Conservation (phyloP, 305 asterid genomes). For the Plantago coronopus region DNA sequence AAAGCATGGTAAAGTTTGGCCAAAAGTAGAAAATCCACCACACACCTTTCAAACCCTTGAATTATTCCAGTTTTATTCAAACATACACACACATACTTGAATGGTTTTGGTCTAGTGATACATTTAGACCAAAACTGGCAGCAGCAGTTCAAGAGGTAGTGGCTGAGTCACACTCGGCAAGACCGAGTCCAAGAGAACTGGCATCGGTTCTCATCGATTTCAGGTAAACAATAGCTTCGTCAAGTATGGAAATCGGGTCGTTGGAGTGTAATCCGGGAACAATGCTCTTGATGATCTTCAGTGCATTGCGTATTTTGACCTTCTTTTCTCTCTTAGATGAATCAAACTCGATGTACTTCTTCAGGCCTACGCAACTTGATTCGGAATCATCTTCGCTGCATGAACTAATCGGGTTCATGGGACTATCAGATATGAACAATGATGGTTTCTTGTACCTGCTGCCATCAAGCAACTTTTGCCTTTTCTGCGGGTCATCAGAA, state of each 20-base stretch:
- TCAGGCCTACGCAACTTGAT: constrained; percentile 27
- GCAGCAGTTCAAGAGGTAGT: constrained; percentile 15
- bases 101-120: constrained; percentile 23
- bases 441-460: constrained; percentile 50
- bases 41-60: constrained; percentile 33
- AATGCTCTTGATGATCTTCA: constrained; percentile 46
- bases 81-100: constrained; percentile 28
- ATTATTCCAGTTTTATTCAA: constrained; percentile 26
- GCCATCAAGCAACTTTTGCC: constrained; percentile 63
- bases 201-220: constrained; percentile 58
- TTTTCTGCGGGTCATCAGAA: constrained; percentile 51
- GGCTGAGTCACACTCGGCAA: constrained; percentile 17
- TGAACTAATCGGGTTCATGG: constrained; percentile 18
- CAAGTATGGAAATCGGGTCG: constrained; percentile 60
- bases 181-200: constrained; percentile 38
- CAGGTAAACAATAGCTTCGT: constrained; percentile 60
- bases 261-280: constrained; percentile 46
- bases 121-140: constrained; percentile 13
- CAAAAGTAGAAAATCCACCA: constrained; percentile 24
- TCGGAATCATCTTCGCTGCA: constrained; percentile 28
- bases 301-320: constrained; percentile 41
- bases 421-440: constrained; percentile 20
- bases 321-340: constrained; percentile 33
- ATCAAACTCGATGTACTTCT: constrained; percentile 21
- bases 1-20: constrained; percentile 28